These are phyloP conservation scores for Blastomyces percursus DNA, from an alignment of 2,329 filamentous ascomycete species.

Conservation along the genomic window DNA sequence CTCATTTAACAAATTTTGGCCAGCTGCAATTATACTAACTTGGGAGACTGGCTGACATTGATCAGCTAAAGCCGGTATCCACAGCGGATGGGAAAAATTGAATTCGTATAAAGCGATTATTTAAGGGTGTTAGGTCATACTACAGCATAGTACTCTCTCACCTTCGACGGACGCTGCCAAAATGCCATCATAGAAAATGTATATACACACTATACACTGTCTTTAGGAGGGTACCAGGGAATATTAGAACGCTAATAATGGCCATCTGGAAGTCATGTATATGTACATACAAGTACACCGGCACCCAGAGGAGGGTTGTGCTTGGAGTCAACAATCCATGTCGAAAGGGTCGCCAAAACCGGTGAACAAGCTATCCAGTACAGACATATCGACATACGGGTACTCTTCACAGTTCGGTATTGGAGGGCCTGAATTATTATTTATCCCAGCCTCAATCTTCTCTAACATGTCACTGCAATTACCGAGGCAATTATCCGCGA, in stretches of 20 bases:
- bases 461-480: conserved; percentile 41
- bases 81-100: no score
- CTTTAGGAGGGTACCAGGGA: neutral
- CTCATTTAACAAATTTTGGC: neutral
- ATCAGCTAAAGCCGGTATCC: no score
- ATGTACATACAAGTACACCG: no score
- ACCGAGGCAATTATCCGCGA: conserved; percentile 41
- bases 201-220: neutral
- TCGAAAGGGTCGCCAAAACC: conserved; percentile 6
- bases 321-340: neutral
- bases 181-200: neutral
- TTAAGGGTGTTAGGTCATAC: no score
- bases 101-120: no score
- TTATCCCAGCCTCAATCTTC: conserved; percentile 21
- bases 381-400: conserved; percentile 4
- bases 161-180: no score
- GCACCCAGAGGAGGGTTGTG: neutral
- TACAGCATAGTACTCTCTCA: no score
- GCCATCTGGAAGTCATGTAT: neutral
- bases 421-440: neutral
- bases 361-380: conserved; percentile 4
- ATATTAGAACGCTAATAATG: neutral
- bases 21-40: neutral
- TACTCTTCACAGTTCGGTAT: conserved; percentile 5
- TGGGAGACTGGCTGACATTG: neutral